Percentiles rank a stretch among this genome's conserved stretches.
These are phyloP conservation scores for Dactylellina cionopaga DNA, from an alignment of 2,329 filamentous ascomycete species.

Conservation along the genomic window DNA sequence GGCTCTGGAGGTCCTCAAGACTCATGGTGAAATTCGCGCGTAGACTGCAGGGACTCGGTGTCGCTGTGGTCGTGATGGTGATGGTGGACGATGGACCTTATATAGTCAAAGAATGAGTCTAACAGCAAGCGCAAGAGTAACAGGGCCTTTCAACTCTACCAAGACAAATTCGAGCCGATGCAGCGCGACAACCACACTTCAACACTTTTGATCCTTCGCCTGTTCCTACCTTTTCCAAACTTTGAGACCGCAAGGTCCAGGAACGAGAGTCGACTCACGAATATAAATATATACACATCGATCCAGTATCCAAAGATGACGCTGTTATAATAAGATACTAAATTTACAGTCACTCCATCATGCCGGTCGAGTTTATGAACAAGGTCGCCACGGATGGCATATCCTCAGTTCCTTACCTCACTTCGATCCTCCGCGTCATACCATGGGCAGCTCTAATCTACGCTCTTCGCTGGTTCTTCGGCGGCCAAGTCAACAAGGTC, in stretches of 20 bases:
- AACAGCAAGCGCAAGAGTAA: no score
- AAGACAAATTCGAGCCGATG: slow-evolving; percentile 5
- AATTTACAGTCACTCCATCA: slow-evolving; percentile 58
- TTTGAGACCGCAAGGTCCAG: not conserved
- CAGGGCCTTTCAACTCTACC: slow-evolving; percentile 7
- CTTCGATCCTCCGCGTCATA: slow-evolving; percentile 66
- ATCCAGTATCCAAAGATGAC: no score
- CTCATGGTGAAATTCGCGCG: slow-evolving; percentile 55
- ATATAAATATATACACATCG: no score
- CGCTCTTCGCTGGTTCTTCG: slow-evolving; percentile 77
- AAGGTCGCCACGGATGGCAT: slow-evolving; percentile 68
- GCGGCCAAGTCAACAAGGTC: slow-evolving; percentile 76
- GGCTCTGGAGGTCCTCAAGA: slow-evolving; percentile 90
- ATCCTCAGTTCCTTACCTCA: slow-evolving; percentile 66
- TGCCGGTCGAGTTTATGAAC: slow-evolving; percentile 71
- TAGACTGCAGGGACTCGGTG: no score
- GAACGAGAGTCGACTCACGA: not conserved
- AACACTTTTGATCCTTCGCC: slow-evolving; percentile 18
- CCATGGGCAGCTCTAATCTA: slow-evolving; percentile 67
- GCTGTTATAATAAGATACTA: no score
- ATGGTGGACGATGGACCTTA: no score
- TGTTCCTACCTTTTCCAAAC: not conserved
- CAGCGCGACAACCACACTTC: slow-evolving; percentile 40
- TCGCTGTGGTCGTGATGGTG: not conserved
- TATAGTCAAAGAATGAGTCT: not conserved